Evolutionary conservation across 345 rosid species (phyloP).

Genomic region (Brassica carinata): DNA sequence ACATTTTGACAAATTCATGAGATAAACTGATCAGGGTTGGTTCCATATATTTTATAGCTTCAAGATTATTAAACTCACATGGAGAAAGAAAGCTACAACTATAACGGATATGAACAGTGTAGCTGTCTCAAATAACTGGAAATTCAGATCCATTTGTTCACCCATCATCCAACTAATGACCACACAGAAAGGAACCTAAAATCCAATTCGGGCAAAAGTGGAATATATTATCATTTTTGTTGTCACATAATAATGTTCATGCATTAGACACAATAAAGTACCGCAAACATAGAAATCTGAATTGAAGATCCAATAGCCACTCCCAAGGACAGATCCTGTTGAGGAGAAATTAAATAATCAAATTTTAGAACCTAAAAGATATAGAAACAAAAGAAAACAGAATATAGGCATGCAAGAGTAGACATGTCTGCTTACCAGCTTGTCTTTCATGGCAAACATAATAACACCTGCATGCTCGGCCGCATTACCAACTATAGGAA

Average conservation of each 20-base stretch:
- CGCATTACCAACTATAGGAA: conserved; percentile 97
- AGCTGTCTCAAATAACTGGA: background rate
- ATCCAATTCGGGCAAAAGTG: background rate
- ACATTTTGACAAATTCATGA: background rate
- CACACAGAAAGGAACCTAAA: conserved; percentile 74
- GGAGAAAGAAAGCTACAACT: background rate
- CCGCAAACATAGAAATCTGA: conserved; percentile 96
- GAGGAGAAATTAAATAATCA: background rate
- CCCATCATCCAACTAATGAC: conserved; percentile 86
- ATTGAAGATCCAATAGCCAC: conserved; percentile 98
- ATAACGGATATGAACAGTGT: background rate
- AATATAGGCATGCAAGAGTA: conserved; percentile 14
- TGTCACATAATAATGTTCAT: background rate
- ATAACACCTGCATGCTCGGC: conserved; percentile 97
- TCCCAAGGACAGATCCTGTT: conserved; percentile 91
- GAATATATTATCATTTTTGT: conserved; percentile 6
- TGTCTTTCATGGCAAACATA: conserved; percentile 96
- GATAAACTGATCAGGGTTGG: background rate
- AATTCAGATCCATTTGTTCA: conserved; percentile 64
- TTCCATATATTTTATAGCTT: background rate
- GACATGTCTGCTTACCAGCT: conserved; percentile 57
- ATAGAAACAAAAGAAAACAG: background rate
- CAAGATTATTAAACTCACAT: background rate
- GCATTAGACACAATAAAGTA: conserved; percentile 36
- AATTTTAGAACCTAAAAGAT: background rate